These are phyloP conservation scores for Chlamydomonas eustigma DNA, from an alignment of 139 green algal species.

Conservation along the genomic window DNA sequence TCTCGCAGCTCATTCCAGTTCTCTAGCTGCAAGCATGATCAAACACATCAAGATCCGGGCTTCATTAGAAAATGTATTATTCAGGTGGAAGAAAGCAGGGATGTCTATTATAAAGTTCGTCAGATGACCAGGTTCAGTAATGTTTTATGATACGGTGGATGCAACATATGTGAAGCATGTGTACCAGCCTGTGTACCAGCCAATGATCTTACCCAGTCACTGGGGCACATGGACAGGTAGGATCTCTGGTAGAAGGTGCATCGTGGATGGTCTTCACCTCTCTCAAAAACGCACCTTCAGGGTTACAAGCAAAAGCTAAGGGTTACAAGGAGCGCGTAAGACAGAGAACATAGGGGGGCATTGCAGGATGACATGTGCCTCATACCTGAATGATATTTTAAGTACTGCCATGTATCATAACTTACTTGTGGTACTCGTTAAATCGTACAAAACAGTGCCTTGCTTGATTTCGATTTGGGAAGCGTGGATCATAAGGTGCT, in stretches of 20 bases:
- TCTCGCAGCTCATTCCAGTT: slow-evolving; percentile 49
- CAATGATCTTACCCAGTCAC: slow-evolving; percentile 81
- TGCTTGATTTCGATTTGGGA: slow-evolving; percentile 84
- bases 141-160: no score
- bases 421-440: slow-evolving; percentile 89
- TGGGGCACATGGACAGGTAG: slow-evolving; percentile 80
- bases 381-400: no score
- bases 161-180: no score
- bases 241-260: slow-evolving; percentile 66
- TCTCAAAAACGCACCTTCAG: slow-evolving; percentile 59
- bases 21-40: slow-evolving; percentile 35
- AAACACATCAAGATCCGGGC: neutral
- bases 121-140: no score
- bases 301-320: no score
- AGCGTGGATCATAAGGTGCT: slow-evolving; percentile 78
- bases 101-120: neutral
- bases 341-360: no score
- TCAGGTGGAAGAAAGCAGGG: neutral
- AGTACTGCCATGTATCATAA: no score
- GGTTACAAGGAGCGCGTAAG: no score
- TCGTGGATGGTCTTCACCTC: slow-evolving; percentile 63
- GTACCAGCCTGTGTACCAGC: no score
- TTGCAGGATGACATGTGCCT: no score
- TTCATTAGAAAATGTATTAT: neutral
- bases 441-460: slow-evolving; percentile 89